phyloP scores from a whole-genome alignment of 129 eudicot genomes.

The Deinandra increscens region DNA sequence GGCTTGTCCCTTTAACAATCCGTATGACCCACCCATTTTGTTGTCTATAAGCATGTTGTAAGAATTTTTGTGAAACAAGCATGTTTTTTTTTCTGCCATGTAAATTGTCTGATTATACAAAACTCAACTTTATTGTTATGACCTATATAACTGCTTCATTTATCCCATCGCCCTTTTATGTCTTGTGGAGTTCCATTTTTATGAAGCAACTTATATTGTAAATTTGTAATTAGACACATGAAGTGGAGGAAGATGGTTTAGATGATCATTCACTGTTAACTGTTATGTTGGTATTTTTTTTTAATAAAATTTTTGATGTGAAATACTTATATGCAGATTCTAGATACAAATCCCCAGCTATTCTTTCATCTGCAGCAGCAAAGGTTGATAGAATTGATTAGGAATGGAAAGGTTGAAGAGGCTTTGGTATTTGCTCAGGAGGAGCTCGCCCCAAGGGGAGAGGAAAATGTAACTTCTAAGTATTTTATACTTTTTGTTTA shows the following conservation, averaged over 20 bases:
- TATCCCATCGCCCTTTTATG: background rate
- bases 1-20: background rate
- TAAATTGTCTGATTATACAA: background rate
- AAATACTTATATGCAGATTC: conserved; percentile 54
- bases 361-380: conserved; percentile 98
- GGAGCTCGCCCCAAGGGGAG: conserved; percentile 98
- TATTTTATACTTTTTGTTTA: background rate
- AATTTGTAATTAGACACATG: conserved; percentile 8
- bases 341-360: conserved; percentile 92
- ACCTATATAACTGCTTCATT: background rate
- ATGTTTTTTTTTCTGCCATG: background rate
- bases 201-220: background rate
- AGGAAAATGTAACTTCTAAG: conserved; percentile 73
- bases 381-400: conserved; percentile 83
- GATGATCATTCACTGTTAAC: background rate
- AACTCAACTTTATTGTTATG: conserved; percentile 1
- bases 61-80: background rate
- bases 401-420: conserved; percentile 88
- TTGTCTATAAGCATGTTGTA: background rate
- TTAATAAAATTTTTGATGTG: conserved; percentile 2
- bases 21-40: background rate
- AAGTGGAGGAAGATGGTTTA: conserved; percentile 14
- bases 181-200: background rate
- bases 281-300: background rate
- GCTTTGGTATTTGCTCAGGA: conserved; percentile 98